phyloP scores from a whole-genome alignment of 768 basidiomycete species.

The Pleurotus ostreatus region DNA sequence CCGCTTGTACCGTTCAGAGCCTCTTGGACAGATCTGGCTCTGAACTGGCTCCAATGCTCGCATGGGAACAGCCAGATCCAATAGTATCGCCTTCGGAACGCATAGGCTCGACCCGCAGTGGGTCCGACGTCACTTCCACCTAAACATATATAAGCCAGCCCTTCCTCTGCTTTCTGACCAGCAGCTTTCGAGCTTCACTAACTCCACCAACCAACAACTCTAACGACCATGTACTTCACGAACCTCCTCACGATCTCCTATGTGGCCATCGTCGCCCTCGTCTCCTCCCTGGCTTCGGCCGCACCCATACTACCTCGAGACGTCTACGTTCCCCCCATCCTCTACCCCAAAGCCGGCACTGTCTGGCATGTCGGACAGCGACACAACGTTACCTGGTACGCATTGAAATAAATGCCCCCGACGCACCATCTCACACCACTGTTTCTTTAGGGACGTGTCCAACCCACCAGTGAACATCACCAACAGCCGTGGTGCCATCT shows the following conservation, averaged over 20 bases:
- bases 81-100: conserved; percentile 4
- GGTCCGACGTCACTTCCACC: conserved; percentile 2
- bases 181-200: neutral
- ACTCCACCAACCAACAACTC: neutral
- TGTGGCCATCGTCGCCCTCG: conserved; percentile 12
- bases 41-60: conserved; percentile 1
- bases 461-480: conserved; percentile 42
- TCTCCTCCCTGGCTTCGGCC: conserved; percentile 24
- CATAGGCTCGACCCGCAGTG: conserved; percentile 1
- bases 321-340: conserved; percentile 43
- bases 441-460: conserved; percentile 31
- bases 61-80: neutral
- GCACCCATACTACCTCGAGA: conserved; percentile 36
- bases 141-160: neutral
- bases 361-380: conserved; percentile 37
- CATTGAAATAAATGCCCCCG: conserved; percentile 8
- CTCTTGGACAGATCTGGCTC: conserved; percentile 1
- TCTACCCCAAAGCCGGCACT: conserved; percentile 27
- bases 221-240: conserved; percentile 10
- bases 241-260: conserved; percentile 13
- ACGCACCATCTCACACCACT: conserved; percentile 2
- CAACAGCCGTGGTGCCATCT: conserved; percentile 37
- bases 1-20: neutral
- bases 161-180: neutral
- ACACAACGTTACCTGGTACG: conserved; percentile 44